Evolutionary conservation across 345 rosid genomes (phyloP).

Genomic region (Geranium rotundifolium): DNA sequence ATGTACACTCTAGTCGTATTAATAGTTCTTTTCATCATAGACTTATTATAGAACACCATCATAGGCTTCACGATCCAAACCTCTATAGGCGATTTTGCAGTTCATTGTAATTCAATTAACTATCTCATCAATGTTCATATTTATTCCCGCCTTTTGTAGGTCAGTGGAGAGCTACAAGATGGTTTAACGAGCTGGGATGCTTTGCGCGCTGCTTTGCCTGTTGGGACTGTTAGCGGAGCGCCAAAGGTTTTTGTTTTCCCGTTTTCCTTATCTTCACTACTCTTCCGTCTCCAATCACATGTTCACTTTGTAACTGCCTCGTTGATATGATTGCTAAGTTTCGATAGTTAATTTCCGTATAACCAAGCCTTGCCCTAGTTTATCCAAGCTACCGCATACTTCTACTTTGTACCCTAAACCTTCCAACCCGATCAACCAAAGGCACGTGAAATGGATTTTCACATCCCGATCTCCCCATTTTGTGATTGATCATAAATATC

Average conservation of each 20-base stretch:
- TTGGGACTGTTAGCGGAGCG: conserved; percentile 95
- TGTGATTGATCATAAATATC: too few relatives aligned
- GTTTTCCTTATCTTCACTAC: not conserved
- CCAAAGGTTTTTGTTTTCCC: conserved; percentile 51
- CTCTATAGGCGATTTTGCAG: not conserved
- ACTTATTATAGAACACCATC: not conserved
- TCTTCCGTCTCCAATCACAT: not conserved
- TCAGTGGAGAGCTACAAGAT: conserved; percentile 68
- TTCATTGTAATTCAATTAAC: not conserved
- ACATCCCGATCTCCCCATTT: too few relatives aligned
- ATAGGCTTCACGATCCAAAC: not conserved
- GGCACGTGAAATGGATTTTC: too few relatives aligned
- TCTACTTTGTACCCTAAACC: too few relatives aligned
- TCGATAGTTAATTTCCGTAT: too few relatives aligned
- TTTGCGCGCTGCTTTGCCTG: conserved; percentile 83
- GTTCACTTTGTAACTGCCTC: not conserved
- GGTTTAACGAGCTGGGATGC: conserved; percentile 83
- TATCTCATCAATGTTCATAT: not conserved
- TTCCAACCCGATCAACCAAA: too few relatives aligned
- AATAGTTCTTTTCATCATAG: not conserved
- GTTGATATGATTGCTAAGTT: not conserved
- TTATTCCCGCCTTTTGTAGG: conserved; percentile 26
- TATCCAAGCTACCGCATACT: too few relatives aligned
- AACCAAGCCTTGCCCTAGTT: too few relatives aligned
- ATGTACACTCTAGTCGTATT: not conserved